Percentiles rank a stretch among this genome's conserved stretches.
Conservation (phyloP, 225 moss, liverwort and hornwort species). For the Lunularia cruciata region DNA sequence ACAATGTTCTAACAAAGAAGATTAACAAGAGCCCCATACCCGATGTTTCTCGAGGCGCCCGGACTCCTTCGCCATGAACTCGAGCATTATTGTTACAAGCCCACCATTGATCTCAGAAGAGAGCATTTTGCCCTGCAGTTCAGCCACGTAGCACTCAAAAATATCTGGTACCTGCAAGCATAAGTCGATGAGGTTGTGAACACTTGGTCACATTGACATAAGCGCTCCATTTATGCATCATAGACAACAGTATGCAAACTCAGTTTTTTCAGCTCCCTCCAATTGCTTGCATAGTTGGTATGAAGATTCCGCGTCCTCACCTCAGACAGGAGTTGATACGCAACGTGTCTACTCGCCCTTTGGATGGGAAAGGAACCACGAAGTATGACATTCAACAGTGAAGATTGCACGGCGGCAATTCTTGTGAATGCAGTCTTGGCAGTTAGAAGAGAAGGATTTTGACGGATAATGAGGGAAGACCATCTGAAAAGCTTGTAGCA, state of each 20-base stretch:
- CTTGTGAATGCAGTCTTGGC: conserved; percentile 75
- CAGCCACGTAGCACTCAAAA: conserved; percentile 65
- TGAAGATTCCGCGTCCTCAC: no score
- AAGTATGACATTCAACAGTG: conserved; percentile 61
- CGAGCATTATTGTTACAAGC: conserved; percentile 62
- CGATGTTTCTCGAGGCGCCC: conserved; percentile 32
- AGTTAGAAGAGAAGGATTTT: conserved; percentile 68
- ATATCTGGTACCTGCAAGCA: conserved; percentile 61
- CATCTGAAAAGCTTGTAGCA: conserved; percentile 87
- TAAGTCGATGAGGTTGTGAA: neutral
- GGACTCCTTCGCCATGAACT: conserved; percentile 52
- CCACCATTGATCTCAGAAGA: conserved; percentile 71
- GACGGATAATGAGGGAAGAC: conserved; percentile 75
- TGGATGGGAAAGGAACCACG: conserved; percentile 60
- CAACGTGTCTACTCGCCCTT: conserved; percentile 58
- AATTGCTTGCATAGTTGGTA: no score
- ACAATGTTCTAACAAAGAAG: neutral
- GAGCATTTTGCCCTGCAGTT: conserved; percentile 57
- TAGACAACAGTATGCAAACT: neutral
- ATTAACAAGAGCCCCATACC: conserved; percentile 10
- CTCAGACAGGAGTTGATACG: conserved; percentile 58
- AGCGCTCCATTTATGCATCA: no score
- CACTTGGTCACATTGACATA: no score
- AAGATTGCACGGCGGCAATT: conserved; percentile 76
- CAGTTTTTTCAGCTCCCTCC: conserved; percentile 8